Base-by-base conservation (phyloP, 1,284 basidiomycete species). In the Papiliotrema flavescens region DNA sequence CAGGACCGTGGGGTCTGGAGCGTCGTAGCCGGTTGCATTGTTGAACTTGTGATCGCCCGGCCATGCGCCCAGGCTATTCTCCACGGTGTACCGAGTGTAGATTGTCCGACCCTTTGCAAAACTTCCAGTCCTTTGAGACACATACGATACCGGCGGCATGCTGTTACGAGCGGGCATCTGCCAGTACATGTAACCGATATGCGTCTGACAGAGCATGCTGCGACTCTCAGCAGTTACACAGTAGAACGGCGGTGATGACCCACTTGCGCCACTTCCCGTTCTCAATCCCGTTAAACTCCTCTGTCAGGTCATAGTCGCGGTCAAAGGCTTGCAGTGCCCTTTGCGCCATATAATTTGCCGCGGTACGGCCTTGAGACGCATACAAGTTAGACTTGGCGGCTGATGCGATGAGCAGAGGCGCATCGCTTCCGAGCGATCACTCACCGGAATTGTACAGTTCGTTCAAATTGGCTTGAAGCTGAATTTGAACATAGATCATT, bases 121-220 rank as follows among this genome's bases (percentile, higher is more conserved):
- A 4, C 6, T 40, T n/a, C n/a, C 19, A 43, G 49, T 28, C 44
- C 35, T 39, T 39, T 47, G 9, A 39, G 50, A 43, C 2, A 44
- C 36, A 34, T 58, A 40, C 5, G 57, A 59, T 2, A 70, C 42
- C 1, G 59, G 63, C 0, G 70, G 70, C 17, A 69, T 42, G 20
- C 80, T 80, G 69, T 85, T 82, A 3, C 80, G 78, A 79, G 82
- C 82, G 0, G 84, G 84, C 65, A 85, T 81, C 61, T 87, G 85
- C 84, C 85, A 86, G 69, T 86, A 86, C 58, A 60, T 41, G 26
- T 63, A 62, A 32, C 59, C 61, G 28, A 73, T 57, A 44, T 69
- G 67, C 2, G 67, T 85, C 63, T 86, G 85, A 57, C 83, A 81
- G 81, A 87, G 84, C 79, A 85, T 85, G 61, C 84, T 83, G 49